Percentiles rank a stretch among this genome's conserved stretches.
Evolutionary conservation across 495 filamentous ascomycete species (phyloP).

Genomic region (Trichoderma gamsii): DNA sequence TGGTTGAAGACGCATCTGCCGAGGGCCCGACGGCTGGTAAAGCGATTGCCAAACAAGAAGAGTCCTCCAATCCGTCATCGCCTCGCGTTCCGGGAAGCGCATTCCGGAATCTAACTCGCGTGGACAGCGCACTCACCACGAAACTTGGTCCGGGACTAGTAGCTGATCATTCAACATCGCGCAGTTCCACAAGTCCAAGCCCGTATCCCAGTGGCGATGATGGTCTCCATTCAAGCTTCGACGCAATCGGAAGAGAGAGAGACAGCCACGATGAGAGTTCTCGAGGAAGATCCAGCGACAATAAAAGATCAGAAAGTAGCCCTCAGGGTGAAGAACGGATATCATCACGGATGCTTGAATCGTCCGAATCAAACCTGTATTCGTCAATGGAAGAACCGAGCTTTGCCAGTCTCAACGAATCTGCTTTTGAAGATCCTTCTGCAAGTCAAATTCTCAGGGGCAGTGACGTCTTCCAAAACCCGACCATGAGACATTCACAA

Average conservation of each 20-base stretch:
- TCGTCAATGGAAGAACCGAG: slow-evolving; percentile 66
- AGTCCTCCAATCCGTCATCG: slow-evolving; percentile 6
- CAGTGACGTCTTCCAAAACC: slow-evolving; percentile 86
- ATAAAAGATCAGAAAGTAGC: slow-evolving; percentile 42
- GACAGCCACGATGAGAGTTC: slow-evolving; percentile 38
- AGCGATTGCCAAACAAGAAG: background rate
- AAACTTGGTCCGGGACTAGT: slow-evolving; percentile 56
- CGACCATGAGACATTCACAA: slow-evolving; percentile 54
- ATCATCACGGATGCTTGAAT: slow-evolving; percentile 52
- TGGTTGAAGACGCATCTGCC: slow-evolving; percentile 56
- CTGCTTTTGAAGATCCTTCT: slow-evolving; percentile 74
- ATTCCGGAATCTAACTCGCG: background rate
- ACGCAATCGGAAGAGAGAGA: slow-evolving; percentile 37
- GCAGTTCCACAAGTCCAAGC: slow-evolving; percentile 27
- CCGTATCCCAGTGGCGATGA: slow-evolving; percentile 42
- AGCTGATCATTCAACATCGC: slow-evolving; percentile 53
- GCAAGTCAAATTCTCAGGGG: slow-evolving; percentile 84
- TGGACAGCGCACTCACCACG: slow-evolving; percentile 11
- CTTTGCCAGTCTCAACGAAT: slow-evolving; percentile 59
- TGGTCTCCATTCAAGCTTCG: slow-evolving; percentile 33
- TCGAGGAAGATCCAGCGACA: slow-evolving; percentile 54
- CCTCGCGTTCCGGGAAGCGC: background rate
- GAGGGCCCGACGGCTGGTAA: background rate
- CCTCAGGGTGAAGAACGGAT: slow-evolving; percentile 36
- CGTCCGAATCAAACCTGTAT: slow-evolving; percentile 72